Percentiles rank a stretch among this genome's conserved stretches.
These are phyloP conservation scores for Scheffersomyces stipitis DNA, from an alignment of 805 yeast genomes.

Conservation along the genomic window DNA sequence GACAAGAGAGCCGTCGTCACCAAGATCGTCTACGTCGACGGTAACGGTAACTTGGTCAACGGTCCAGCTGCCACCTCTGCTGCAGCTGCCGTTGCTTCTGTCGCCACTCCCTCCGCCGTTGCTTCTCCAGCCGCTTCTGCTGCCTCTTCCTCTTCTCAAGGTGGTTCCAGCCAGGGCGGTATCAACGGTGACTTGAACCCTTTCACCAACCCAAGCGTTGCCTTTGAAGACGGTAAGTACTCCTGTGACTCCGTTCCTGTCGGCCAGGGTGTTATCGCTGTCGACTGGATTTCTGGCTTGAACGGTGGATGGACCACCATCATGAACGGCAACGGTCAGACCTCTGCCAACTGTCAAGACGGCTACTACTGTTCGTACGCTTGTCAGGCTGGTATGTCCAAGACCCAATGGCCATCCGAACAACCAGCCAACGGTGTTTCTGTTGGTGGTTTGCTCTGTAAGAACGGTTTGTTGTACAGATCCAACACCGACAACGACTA, in stretches of 20 bases:
- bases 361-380: slow-evolving; percentile 77
- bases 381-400: slow-evolving; percentile 78
- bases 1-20: slow-evolving; percentile 43
- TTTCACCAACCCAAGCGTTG: slow-evolving; percentile 48
- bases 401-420: slow-evolving; percentile 72
- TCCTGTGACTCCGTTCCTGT: slow-evolving; percentile 69
- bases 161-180: slow-evolving; percentile 23
- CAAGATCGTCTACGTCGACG: slow-evolving; percentile 34
- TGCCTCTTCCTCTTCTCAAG: slow-evolving; percentile 22
- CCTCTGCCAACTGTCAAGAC: slow-evolving; percentile 51
- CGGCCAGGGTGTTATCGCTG: slow-evolving; percentile 69
- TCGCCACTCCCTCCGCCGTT: slow-evolving; percentile 1
- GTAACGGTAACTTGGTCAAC: slow-evolving; percentile 20
- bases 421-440: slow-evolving; percentile 72
- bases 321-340: slow-evolving; percentile 49
- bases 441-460: slow-evolving; percentile 70
- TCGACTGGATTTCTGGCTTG: slow-evolving; percentile 45
- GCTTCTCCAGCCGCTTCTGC: slow-evolving; percentile 20
- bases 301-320: slow-evolving; percentile 46
- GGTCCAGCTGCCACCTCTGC: slow-evolving; percentile 3
- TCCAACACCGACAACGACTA: slow-evolving; percentile 50
- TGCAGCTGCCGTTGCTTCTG: slow-evolving; percentile 4
- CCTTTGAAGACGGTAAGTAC: slow-evolving; percentile 69
- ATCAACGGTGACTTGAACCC: slow-evolving; percentile 53
- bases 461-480: slow-evolving; percentile 60